Conservation (phyloP, 208 protist species). For the Baffinella frigidus region DNA sequence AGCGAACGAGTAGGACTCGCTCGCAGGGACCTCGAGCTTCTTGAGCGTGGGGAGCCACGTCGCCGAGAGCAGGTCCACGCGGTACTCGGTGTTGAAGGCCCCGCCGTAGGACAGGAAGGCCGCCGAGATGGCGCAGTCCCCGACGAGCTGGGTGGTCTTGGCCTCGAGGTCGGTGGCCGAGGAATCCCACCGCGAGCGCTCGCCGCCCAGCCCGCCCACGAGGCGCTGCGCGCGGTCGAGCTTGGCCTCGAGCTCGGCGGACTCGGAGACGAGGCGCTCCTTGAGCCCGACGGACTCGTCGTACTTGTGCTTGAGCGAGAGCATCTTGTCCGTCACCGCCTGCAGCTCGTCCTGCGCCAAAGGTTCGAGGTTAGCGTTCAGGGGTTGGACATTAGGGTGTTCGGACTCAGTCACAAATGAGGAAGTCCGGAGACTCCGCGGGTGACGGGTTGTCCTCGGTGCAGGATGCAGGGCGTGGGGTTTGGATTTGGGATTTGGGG, state of each 20-base stretch:
- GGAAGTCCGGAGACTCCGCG: background rate
- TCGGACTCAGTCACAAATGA: background rate
- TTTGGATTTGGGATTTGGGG: no score
- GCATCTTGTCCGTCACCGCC: conserved; percentile 87
- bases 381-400: no score
- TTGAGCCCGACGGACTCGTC: conserved; percentile 86
- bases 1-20: conserved; percentile 84
- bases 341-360: conserved; percentile 89
- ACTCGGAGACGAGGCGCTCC: conserved; percentile 85
- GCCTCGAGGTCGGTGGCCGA: conserved; percentile 83
- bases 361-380: no score
- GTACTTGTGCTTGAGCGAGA: conserved; percentile 84
- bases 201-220: conserved; percentile 91
- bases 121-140: conserved; percentile 92
- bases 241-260: conserved; percentile 91
- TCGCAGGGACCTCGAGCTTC: conserved; percentile 81
- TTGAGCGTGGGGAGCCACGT: conserved; percentile 85
- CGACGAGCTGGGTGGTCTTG: conserved; percentile 84
- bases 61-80: conserved; percentile 82
- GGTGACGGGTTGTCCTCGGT: background rate
- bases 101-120: conserved; percentile 96
- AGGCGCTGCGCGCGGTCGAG: conserved; percentile 92
- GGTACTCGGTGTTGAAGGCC: conserved; percentile 91
- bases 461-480: no score
- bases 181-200: conserved; percentile 90